Base-by-base conservation (phyloP, 2,329 filamentous ascomycete genomes). In the Botrytis elliptica region DNA sequence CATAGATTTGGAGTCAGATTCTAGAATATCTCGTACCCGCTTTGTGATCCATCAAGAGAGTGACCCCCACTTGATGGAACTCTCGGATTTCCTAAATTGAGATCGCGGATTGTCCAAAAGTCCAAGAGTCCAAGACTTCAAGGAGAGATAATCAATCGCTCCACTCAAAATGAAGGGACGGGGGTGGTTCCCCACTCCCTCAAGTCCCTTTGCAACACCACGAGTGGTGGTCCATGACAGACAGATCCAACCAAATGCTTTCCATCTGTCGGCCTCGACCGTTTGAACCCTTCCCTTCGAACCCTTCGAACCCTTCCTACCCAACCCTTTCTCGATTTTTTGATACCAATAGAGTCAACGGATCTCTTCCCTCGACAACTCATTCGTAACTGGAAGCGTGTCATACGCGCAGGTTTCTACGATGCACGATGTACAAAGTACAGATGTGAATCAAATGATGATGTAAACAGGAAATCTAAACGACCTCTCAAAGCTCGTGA, bases 21-120 rank as follows among this genome's bases (percentile, higher is more conserved):
- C 68, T 70, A 70, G 68, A 63, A 63, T 70, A 63, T 46, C 55
- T 70, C 68, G 55, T 70, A 46, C 38, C 68, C 52, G 36, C 68
- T 46, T 16, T 22, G 36, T 20, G 40, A 22, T 62, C 52, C 52
- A 57, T 29, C 52, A 62, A n/a, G 59, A n/a, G 36, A 40, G 22
- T 25, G 3, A 22, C 36, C 44, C 8, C 64, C 64, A 67, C 64
- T 52, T 67, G 46, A 52, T n/a, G 7, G 29, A n/a, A 55, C 49
- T 52, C 36, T 67, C 65, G 65, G 65, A 40, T 67, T 67, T 55
- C 65, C 65, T 55, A 16, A 67, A 67, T 20, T 7, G 46, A 25
- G 20, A 33, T 67, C 7, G 44, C 64, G 65, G 46, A 46, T 67
- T 67, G 40, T 46, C n/a, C 29, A 36, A 52, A n/a, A 52, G 14